Evolutionary conservation across 208 protist species (phyloP), one percentile per base, ranked within the genome.

Genomic region (Acanthamoeba lugdunensis): DNA sequence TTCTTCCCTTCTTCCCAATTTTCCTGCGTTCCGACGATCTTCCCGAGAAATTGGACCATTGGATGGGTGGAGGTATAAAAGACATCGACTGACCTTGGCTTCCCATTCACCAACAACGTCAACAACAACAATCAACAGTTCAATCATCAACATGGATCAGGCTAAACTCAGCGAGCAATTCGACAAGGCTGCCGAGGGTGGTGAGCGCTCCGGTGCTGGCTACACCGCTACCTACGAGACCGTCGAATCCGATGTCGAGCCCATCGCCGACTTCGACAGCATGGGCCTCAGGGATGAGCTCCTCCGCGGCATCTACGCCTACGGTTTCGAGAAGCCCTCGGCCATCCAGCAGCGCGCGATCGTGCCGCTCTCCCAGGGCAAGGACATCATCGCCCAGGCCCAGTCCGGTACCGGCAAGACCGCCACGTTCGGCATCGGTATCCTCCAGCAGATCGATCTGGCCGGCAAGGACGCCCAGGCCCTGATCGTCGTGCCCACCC

Each of bases 261-360:
- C 82, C 79, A 65, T 82, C 28, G 58, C 77, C 30, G 77, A 88
- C 45, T 99, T 99, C 96, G 99, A 99, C 95, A 97, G 99, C 94
- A 99, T 99, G 99, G 97, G 97, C 37, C 98, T 99, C 23, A 98
- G 98, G 95, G 98, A 98, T 48, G 98, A 99, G 85, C 97, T 99
- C 3, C 96, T 99, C 69, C 97, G 98, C 88, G 98, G 99, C 94
- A 99, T 99, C 94, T 99, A 99, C 96, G 97, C 98, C 14, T 99
- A 99, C 96, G 99, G 98, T 97, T 99, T 99, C 95, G 98, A 99
- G 97, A 99, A 99, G 96, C 99, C 98, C 63, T 99, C 98, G 67
- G 98, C 98, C 90, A 99, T 99, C 95, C 98, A 99, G 98, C 98
- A 99, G 97, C 97, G 98, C 90, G 98, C 98, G 82, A 99, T 99